Base-by-base conservation (phyloP, 192 early-diverging fungal genomes). In the Rhizoclosmatium globosum region DNA sequence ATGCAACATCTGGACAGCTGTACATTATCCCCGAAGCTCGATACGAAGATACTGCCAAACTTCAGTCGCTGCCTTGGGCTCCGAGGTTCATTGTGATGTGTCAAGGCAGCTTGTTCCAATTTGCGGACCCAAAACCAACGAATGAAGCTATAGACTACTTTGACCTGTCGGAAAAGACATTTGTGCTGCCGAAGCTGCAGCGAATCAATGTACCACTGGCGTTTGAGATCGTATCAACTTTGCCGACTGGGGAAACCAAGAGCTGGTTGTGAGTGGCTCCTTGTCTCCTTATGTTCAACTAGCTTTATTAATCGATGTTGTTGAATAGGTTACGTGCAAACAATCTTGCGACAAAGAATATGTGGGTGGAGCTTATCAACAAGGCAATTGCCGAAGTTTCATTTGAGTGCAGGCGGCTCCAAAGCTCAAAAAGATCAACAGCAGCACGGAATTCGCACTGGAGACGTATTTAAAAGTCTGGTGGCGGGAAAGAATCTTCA, bases 151-250 rank as follows among this genome's bases (percentile, higher is more conserved):
- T 62, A 31, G 60, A 62, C 21, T 39, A 4, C 7, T 62, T 62
- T 39, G 60, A 62, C 7, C 21, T 62, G 23, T 31, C 19, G 21
- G 7, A 7, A 7, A 19, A 7, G 11, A 62, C 60, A 0, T 62
- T 62, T 39, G 60, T 62, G 9, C 21, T 62, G 23, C 60, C 60
- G 60, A 62, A 62, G 21, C 60, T 62, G 60, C 60, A 62, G 60
- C 19, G 60, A 62, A 23, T 62, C 60, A 62, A 62, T 62, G 60
- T 21, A 39, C 19, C 38, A 4, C 38, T 62, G 9, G 60, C 60
- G 60, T 62, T 62, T 21, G 60, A 62, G 21, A 21, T 62, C 38
- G 60, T 62, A 6, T 6, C 4, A 21, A 62, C 60, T 19, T 53
- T 53, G 9, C 7, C 38, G 21, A 39, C 9, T 23, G 15, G 9